A percentile compares a stretch with the other conserved stretches of the same genome.
Conservation (phyloP, 2,329 filamentous ascomycete species). For the Fusarium pseudocircinatum region DNA sequence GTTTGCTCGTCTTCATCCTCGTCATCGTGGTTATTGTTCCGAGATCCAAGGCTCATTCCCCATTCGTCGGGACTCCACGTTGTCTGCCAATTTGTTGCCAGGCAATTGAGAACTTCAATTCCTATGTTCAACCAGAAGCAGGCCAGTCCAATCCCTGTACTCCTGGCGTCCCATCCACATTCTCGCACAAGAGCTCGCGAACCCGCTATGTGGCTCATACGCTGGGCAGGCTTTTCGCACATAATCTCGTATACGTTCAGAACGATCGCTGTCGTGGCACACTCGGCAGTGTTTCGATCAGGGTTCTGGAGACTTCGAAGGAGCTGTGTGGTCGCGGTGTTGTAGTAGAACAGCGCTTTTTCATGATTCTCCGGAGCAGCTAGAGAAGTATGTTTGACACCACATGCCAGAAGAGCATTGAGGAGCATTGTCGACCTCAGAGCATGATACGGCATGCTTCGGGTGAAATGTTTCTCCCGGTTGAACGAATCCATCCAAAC, state of each 20-base stretch:
- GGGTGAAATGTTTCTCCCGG: slow-evolving; percentile 84
- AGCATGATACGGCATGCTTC: slow-evolving; percentile 83
- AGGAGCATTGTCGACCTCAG: slow-evolving; percentile 87
- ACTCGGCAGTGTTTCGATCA: slow-evolving; percentile 83
- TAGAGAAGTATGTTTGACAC: slow-evolving; percentile 80
- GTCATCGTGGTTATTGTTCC: slow-evolving; percentile 52
- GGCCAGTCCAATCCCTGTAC: slow-evolving; percentile 80
- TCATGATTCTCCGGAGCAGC: slow-evolving; percentile 78
- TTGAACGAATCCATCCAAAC: slow-evolving; percentile 96
- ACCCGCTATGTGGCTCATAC: slow-evolving; percentile 91
- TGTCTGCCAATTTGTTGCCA: slow-evolving; percentile 87
- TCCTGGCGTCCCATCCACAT: slow-evolving; percentile 85
- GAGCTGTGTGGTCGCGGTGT: slow-evolving; percentile 82
- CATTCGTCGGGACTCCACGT: slow-evolving; percentile 92
- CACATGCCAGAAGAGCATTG: slow-evolving; percentile 89
- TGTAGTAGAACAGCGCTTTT: slow-evolving; percentile 84
- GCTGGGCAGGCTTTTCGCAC: slow-evolving; percentile 79
- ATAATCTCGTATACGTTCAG: slow-evolving; percentile 95
- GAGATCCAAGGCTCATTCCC: slow-evolving; percentile 80
- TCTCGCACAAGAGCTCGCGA: slow-evolving; percentile 88
- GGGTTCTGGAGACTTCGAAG: slow-evolving; percentile 83
- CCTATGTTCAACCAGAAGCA: slow-evolving; percentile 96
- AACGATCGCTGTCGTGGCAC: slow-evolving; percentile 86
- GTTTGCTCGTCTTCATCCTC: slow-evolving; percentile 68
- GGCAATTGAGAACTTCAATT: slow-evolving; percentile 88